Evolutionary conservation across 139 green algal genomes (phyloP).

Genomic region (Yamagishiella unicocca): DNA sequence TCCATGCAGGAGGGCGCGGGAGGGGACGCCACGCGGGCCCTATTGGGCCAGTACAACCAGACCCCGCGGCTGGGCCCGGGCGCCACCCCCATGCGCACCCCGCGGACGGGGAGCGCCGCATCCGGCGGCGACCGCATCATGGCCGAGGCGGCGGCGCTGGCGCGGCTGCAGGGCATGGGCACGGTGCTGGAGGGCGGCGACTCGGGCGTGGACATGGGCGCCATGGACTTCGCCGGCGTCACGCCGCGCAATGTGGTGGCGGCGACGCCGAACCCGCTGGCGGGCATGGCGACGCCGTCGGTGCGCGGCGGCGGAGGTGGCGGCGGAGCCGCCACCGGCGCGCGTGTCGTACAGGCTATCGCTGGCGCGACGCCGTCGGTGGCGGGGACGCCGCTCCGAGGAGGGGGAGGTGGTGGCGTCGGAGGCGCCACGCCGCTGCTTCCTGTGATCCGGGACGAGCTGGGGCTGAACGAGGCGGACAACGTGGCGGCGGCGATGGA

Average conservation of each 20-base stretch:
- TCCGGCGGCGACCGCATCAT: conserved; percentile 78
- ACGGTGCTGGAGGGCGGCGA: conserved; percentile 94
- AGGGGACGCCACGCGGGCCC: conserved; percentile 77
- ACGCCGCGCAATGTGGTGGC: conserved; percentile 64
- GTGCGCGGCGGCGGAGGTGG: conserved; percentile 36
- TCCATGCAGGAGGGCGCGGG: conserved; percentile 68
- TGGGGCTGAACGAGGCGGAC: conserved; percentile 89
- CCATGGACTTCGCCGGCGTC: conserved; percentile 73
- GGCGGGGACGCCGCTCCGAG: conserved; percentile 55
- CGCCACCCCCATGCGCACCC: conserved; percentile 87
- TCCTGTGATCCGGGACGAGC: conserved; percentile 81
- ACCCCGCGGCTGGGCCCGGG: conserved; percentile 58
- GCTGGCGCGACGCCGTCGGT: conserved; percentile 59
- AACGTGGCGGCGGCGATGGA: conserved; percentile 35
- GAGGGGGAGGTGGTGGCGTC: neutral
- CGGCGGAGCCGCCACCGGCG: conserved; percentile 36
- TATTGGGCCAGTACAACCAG: conserved; percentile 86
- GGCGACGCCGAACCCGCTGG: conserved; percentile 82
- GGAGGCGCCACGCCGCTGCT: conserved; percentile 62
- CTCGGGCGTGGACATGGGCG: conserved; percentile 79
- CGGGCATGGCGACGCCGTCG: conserved; percentile 63
- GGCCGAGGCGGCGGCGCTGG: conserved; percentile 36
- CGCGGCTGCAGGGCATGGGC: conserved; percentile 63
- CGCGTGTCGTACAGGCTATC: conserved; percentile 31
- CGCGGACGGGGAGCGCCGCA: conserved; percentile 54